Evolutionary conservation across 2,329 filamentous ascomycete genomes (phyloP), one percentile per base, ranked within the genome.

Genomic region (Hymenoscyphus albidus): DNA sequence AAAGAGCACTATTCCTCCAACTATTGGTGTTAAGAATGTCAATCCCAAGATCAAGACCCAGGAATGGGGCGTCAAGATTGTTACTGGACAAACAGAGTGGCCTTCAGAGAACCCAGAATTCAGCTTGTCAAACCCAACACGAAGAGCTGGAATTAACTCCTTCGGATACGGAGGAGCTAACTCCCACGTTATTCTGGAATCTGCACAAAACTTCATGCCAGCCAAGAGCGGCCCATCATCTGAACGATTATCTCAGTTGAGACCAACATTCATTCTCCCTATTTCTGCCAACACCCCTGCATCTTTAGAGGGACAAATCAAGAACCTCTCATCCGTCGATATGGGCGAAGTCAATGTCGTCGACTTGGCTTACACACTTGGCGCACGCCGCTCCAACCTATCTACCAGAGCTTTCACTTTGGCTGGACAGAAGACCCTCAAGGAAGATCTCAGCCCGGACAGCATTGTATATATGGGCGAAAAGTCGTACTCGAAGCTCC

Each of bases 91-190:
- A 18, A 35, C 22, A 14, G 27, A 39, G 32, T 69, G 65, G 64
- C 67, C 65, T 5, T 38, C 57, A 42, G 31, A 35, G 7, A 55
- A 44, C 6, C 48, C 48, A 27, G 48, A 54, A 27, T 54, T 54
- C 48, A 54, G 48, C 48, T 27, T 54, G 48, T 54, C 48, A 54
- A 54, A 54, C 12, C 48, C 48, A 54, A n/a, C 55, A 10, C 60
- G 63, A 4, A 62, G 65, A 59, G 61, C 59, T 12, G 69, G 67
- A 32, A 62, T 74, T 14, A 74, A 73, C 32, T 66, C 58, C 5
- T 72, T 82, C 57, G 80, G 80, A 0, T 81, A 78, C 32, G 80
- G 80, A 7, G 80, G 80, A 16, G 78, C 80, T 18, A 82, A 82
- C 67, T 78, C 77, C 3, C 80, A 82, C 66, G 75, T 74, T 1